These are phyloP conservation scores for Suhomyces coccinellae DNA, from an alignment of 1,139 yeast genomes.

Conservation along the genomic window DNA sequence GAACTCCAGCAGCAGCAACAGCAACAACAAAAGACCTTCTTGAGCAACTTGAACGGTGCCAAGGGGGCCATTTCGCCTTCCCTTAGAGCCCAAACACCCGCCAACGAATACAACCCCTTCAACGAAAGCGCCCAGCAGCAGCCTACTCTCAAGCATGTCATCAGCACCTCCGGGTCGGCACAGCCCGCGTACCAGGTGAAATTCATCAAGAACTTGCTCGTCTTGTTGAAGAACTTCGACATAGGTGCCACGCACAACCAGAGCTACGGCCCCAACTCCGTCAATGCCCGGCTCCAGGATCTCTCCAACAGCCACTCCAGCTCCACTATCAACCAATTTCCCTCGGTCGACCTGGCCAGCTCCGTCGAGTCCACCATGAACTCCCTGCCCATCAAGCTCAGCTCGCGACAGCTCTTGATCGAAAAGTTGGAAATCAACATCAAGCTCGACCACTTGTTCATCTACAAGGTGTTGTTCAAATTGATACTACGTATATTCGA, in stretches of 20 bases:
- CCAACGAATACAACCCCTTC: slow-evolving; percentile 9
- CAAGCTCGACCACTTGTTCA: slow-evolving; percentile 41
- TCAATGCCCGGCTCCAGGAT: slow-evolving; percentile 11
- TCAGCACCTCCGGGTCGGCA: slow-evolving; percentile 10
- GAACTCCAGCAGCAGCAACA: slow-evolving; percentile 30
- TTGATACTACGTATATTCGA: slow-evolving; percentile 33
- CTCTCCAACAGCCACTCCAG: slow-evolving; percentile 16
- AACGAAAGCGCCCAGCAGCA: slow-evolving; percentile 1
- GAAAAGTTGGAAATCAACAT: slow-evolving; percentile 50
- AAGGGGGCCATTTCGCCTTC: slow-evolving; percentile 8
- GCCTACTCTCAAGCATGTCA: slow-evolving; percentile 13
- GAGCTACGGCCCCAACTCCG: slow-evolving; percentile 4
- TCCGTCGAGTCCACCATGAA: slow-evolving; percentile 11
- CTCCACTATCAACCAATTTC: slow-evolving; percentile 14
- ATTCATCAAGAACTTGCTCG: slow-evolving; percentile 37
- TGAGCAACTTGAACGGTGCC: slow-evolving; percentile 15
- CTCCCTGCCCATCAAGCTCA: slow-evolving; percentile 43
- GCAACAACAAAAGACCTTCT: slow-evolving; percentile 22
- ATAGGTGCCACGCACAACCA: slow-evolving; percentile 26
- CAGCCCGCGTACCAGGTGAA: slow-evolving; percentile 36
- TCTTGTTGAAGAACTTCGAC: slow-evolving; percentile 44
- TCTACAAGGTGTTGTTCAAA: slow-evolving; percentile 38
- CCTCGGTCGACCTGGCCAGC: slow-evolving; percentile 1
- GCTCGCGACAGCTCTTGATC: slow-evolving; percentile 43
- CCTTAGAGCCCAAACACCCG: slow-evolving; percentile 2